Conservation (phyloP, 805 yeast genomes). For the Suhomyces vadensis region DNA sequence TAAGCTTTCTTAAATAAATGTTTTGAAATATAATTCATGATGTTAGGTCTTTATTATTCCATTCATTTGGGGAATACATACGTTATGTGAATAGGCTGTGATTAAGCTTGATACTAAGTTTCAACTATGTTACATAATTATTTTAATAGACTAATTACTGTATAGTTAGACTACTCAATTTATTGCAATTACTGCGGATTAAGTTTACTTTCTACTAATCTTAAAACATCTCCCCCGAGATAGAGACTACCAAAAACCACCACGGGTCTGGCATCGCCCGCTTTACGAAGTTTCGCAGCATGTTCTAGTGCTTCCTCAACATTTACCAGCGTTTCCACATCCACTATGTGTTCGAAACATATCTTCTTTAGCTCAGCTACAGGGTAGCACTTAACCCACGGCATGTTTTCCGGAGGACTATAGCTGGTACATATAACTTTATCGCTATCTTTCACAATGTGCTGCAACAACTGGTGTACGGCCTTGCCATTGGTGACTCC, state of each 20-base stretch:
- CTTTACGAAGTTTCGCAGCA: slow-evolving; percentile 11
- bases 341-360: slow-evolving; percentile 26
- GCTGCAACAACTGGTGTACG: slow-evolving; percentile 49
- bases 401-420: slow-evolving; percentile 82
- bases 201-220: slow-evolving; percentile 13
- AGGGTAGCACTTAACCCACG: slow-evolving; percentile 71
- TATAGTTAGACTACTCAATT: background rate
- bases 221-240: slow-evolving; percentile 41
- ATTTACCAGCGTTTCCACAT: slow-evolving; percentile 14
- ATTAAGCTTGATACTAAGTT: no score
- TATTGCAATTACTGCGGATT: background rate
- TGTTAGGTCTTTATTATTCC: no score
- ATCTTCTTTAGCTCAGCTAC: slow-evolving; percentile 29
- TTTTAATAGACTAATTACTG: background rate
- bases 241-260: slow-evolving; percentile 46
- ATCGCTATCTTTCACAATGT: slow-evolving; percentile 53
- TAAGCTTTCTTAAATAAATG: no score
- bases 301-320: slow-evolving; percentile 17
- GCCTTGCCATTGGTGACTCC: slow-evolving; percentile 80
- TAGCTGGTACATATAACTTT: slow-evolving; percentile 63
- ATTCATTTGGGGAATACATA: no score
- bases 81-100: no score
- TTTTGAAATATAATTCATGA: no score
- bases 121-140: no score
- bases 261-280: slow-evolving; percentile 26